Conservation (phyloP, 495 filamentous ascomycete species). For the Penicillium antarcticum region DNA sequence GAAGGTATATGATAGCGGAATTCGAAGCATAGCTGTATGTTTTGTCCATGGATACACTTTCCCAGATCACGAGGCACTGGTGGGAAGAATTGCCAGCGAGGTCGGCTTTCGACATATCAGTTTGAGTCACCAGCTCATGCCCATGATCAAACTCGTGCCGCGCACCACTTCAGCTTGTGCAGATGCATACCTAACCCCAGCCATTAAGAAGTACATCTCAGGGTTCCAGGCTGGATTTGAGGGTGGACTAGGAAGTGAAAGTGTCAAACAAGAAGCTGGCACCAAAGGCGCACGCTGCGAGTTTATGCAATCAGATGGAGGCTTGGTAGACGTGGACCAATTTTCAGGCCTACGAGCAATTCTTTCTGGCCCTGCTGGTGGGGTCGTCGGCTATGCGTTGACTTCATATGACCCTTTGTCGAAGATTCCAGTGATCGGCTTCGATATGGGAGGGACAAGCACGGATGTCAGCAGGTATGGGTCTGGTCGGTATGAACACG, state of each 20-base stretch:
- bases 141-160: conserved; percentile 69
- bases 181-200: conserved; percentile 89
- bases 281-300: conserved; percentile 47
- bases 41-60: conserved; percentile 48
- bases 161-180: conserved; percentile 83
- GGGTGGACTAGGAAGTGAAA: conserved; percentile 25
- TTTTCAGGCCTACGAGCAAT: conserved; percentile 53
- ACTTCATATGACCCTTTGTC: conserved; percentile 80
- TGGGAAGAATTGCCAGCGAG: conserved; percentile 24
- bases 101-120: conserved; percentile 52
- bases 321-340: conserved; percentile 41
- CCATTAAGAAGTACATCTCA: conserved; percentile 83
- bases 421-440: conserved; percentile 82
- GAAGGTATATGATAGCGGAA: conserved; percentile 30
- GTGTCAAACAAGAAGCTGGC: conserved; percentile 18
- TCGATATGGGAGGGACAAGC: conserved; percentile 92
- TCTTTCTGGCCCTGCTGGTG: conserved; percentile 54
- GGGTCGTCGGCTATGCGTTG: conserved; percentile 83
- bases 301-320: conserved; percentile 51
- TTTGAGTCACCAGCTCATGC: conserved; percentile 56
- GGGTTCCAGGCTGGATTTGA: conserved; percentile 71
- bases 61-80: conserved; percentile 37
- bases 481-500: conserved; percentile 79
- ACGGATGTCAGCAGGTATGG: conserved; percentile 82
- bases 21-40: conserved; percentile 43